These are phyloP conservation scores for Pythium folliculosum DNA, from an alignment of 352 stramenopile species.

Conservation along the genomic window DNA sequence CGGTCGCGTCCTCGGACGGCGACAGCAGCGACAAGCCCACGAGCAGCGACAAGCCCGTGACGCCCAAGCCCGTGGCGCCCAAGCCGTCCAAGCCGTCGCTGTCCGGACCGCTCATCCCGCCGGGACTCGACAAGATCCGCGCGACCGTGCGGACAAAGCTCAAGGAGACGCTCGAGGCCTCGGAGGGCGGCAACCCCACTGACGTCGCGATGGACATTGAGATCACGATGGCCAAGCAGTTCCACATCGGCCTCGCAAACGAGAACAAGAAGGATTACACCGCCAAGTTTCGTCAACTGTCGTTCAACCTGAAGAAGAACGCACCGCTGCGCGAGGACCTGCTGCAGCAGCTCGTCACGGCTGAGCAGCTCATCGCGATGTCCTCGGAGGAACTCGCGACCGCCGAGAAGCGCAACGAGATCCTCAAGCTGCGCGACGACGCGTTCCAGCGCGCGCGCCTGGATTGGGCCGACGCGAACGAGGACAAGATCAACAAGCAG, in stretches of 20 bases:
- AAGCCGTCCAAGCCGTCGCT: conserved; percentile 23
- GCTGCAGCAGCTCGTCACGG: conserved; percentile 64
- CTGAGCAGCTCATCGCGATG: conserved; percentile 83
- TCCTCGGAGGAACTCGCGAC: conserved; percentile 84
- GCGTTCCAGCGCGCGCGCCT: conserved; percentile 84
- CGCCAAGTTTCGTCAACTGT: conserved; percentile 85
- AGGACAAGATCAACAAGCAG: conserved; percentile 92
- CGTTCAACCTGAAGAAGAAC: conserved; percentile 93
- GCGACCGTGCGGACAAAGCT: conserved; percentile 80
- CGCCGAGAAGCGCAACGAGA: conserved; percentile 84
- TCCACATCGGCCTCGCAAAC: conserved; percentile 61
- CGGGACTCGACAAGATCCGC: conserved; percentile 71
- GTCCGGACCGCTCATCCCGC: conserved; percentile 56
- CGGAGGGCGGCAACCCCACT: conserved; percentile 47
- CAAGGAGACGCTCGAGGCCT: conserved; percentile 67
- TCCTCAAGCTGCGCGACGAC: conserved; percentile 80
- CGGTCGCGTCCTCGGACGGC: conserved; percentile 32
- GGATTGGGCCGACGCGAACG: conserved; percentile 90
- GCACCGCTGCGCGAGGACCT: conserved; percentile 72
- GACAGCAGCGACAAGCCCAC: conserved; percentile 24
- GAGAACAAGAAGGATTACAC: conserved; percentile 91
- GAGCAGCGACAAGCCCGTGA: background rate
- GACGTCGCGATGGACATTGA: conserved; percentile 71
- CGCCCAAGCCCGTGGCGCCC: background rate
- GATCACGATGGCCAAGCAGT: conserved; percentile 72